A percentile compares a stretch with the other conserved stretches of the same genome.
phyloP scores from a whole-genome alignment of 1,139 yeast species.

The Hansenula lynferdii region DNA sequence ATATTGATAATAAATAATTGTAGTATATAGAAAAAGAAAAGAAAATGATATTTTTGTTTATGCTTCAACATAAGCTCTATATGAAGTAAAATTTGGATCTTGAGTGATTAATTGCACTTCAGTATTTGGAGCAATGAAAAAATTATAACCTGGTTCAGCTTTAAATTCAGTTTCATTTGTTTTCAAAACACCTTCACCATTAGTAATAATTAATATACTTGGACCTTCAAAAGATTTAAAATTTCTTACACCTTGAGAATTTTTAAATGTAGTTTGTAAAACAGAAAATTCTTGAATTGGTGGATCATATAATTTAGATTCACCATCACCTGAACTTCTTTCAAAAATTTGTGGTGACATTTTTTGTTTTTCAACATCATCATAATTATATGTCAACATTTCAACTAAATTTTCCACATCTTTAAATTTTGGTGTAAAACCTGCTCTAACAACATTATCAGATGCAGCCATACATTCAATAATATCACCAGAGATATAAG shows the following conservation, averaged over 20 bases:
- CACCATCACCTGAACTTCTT: constrained; percentile 64
- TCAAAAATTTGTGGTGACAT: constrained; percentile 66
- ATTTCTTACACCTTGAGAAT: constrained; percentile 38
- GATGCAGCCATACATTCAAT: constrained; percentile 99
- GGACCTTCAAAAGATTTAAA: constrained; percentile 77
- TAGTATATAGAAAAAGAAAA: not conserved
- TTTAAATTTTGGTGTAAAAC: constrained; percentile 97
- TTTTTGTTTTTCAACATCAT: constrained; percentile 88
- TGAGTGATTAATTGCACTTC: constrained; percentile 55
- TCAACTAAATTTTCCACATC: constrained; percentile 86
- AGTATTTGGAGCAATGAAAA: constrained; percentile 76
- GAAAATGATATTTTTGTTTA: constrained; percentile 14
- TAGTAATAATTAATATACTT: constrained; percentile 77
- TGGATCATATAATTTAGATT: constrained; percentile 75
- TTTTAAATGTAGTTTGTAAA: constrained; percentile 60
- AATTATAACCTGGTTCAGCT: constrained; percentile 69
- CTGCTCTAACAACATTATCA: constrained; percentile 97
- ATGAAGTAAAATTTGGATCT: constrained; percentile 60
- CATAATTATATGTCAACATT: constrained; percentile 87
- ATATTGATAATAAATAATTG: not conserved
- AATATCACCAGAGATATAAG: constrained; percentile 93
- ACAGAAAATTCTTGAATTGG: constrained; percentile 97
- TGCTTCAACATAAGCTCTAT: constrained; percentile 84
- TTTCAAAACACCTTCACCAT: constrained; percentile 65
- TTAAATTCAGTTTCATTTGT: constrained; percentile 37